phyloP scores from a whole-genome alignment of 495 filamentous ascomycete species.

The Chaetomium fimeti region DNA sequence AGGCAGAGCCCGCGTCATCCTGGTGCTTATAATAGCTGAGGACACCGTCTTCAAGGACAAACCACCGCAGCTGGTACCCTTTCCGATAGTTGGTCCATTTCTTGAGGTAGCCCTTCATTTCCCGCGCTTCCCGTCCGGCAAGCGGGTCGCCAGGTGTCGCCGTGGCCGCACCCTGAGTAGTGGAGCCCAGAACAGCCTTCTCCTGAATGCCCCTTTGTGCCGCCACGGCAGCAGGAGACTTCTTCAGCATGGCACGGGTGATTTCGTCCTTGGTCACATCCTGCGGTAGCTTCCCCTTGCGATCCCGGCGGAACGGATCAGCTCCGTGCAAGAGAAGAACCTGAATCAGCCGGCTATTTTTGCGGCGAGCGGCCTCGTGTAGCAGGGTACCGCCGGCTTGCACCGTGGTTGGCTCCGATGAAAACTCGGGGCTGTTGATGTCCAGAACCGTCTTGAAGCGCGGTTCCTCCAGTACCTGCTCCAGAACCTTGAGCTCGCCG shows the following conservation, averaged over 20 bases:
- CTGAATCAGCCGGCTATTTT: slow-evolving; percentile 80
- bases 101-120: slow-evolving; percentile 98
- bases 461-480: slow-evolving; percentile 77
- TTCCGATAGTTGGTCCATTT: slow-evolving; percentile 99
- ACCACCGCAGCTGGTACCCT: slow-evolving; percentile 96
- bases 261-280: slow-evolving; percentile 96
- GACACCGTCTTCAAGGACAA: slow-evolving; percentile 95
- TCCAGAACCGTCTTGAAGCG: slow-evolving; percentile 81
- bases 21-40: slow-evolving; percentile 99
- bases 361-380: slow-evolving; percentile 88
- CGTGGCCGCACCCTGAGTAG: slow-evolving; percentile 56
- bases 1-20: slow-evolving; percentile 89
- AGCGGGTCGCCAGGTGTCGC: slow-evolving; percentile 61
- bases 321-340: slow-evolving; percentile 89
- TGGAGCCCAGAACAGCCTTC: slow-evolving; percentile 82
- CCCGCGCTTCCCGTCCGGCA: slow-evolving; percentile 79
- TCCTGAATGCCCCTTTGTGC: slow-evolving; percentile 96
- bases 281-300: slow-evolving; percentile 91
- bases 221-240: slow-evolving; percentile 88
- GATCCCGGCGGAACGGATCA: slow-evolving; percentile 94
- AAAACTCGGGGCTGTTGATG: slow-evolving; percentile 84
- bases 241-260: slow-evolving; percentile 82
- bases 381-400: slow-evolving; percentile 82
- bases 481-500: slow-evolving; percentile 71
- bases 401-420: slow-evolving; percentile 71